A percentile compares a stretch with the other conserved stretches of the same genome.
phyloP scores from a whole-genome alignment of 179 eudicot genomes.

The Drosera spatulata region DNA sequence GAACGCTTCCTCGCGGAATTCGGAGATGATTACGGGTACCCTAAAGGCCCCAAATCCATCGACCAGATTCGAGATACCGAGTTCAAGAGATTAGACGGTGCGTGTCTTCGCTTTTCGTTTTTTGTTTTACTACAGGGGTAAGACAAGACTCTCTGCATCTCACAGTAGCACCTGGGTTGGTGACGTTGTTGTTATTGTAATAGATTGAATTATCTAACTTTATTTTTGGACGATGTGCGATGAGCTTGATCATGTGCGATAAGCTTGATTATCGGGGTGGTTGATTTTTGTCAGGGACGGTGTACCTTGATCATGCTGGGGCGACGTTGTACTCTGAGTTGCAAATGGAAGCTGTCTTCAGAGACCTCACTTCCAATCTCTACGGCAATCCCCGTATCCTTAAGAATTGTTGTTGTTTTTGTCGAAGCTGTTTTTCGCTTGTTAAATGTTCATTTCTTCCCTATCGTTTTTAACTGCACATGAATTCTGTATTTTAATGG shows the following conservation, averaged over 20 bases:
- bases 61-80: slow-evolving; percentile 70
- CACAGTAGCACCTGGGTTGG: no score
- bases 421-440: no score
- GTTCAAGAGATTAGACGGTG: slow-evolving; percentile 60
- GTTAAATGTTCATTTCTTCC: no score
- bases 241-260: no score
- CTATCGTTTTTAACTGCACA: no score
- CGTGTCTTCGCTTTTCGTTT: not conserved
- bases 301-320: slow-evolving; percentile 97
- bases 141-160: no score
- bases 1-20: slow-evolving; percentile 55
- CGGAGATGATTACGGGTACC: slow-evolving; percentile 71
- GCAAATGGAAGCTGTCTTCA: slow-evolving; percentile 81
- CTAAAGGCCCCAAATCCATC: slow-evolving; percentile 52
- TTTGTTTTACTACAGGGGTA: not conserved
- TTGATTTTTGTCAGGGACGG: slow-evolving; percentile 31
- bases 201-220: not conserved
- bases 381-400: slow-evolving; percentile 97
- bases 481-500: no score
- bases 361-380: slow-evolving; percentile 57
- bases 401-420: no score
- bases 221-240: no score
- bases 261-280: not conserved
- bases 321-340: slow-evolving; percentile 86
- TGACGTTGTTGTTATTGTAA: not conserved